Base-by-base conservation (phyloP, 164 flowering plant genomes). In the Cinnamomum micranthum region DNA sequence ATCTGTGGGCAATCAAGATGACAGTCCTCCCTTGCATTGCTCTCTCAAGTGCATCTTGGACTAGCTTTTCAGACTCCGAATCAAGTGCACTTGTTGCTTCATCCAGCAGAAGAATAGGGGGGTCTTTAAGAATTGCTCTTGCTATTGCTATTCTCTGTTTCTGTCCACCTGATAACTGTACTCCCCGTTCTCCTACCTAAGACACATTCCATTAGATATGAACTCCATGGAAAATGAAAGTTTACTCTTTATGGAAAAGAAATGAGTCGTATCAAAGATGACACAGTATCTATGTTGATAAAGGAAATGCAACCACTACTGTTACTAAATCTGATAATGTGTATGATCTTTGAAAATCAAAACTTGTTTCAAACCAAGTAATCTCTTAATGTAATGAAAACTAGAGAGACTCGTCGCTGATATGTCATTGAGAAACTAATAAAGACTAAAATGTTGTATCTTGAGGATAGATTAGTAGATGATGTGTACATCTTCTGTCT, bases 11-110 rank as follows among this genome's bases (percentile, higher is more conserved):
- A 58, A 90, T 83, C 78, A 88, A 33, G 72, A 91, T 86, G 73
- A 85, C 90, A 65, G 91, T 91, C 73, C 93, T 88, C 35, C 89
- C 89, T 59, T 81, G 81, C 90, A 87, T 88, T 47, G 90, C 93
- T 70, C 73, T 87, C 80, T 89, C 93, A 58, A 92, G 87, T 55
- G 95, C 97, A 70, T 81, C 91, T 83, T 92, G 95, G 76, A 92
- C 97, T 68, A 88, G 77, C 82, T 82, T 92, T 75, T 92, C 92
- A 24, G 97, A 89, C 68, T 89, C 91, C 73, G 91, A 79, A 84
- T 92, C 93, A 62, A 92, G 89, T 65, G 97, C 97, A 79, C 97
- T 90, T 68, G 94, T 92, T 68, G 97, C 94, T 82, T 92, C 97
- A 69, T 90, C 97, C 17, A 90, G 91, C 80, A 90, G 80, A 52